Evolutionary conservation across 2,329 filamentous ascomycete species (phyloP), one percentile per base, ranked within the genome.

Genomic region (Hirsutella rhossiliensis): DNA sequence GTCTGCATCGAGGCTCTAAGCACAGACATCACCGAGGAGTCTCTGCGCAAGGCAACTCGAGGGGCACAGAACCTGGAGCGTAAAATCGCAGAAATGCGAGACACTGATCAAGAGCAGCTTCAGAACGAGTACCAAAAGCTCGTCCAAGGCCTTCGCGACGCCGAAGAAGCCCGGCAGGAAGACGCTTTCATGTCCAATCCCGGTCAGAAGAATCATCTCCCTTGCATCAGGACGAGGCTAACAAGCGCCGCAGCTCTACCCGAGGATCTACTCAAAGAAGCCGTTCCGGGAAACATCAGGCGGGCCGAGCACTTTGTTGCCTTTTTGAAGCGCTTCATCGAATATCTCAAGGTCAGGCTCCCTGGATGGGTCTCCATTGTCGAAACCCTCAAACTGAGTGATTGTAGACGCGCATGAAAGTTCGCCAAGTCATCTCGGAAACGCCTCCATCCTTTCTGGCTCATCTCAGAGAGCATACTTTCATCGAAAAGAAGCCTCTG

Each of bases 121-220:
- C 88, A 97, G 56, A 88, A 84, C 52, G 92, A 98, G 64, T 98
- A 98, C 53, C 78, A 88, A 46, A 97, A 97, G 62, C 73, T 98
- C 2, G 90, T 98, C 0, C 86, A 97, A 57, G 92, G 94, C 0
- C 67, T 98, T 7, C 76, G 87, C 47, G 87, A 88, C 52, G 85
- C 87, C 23, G 89, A 95, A 49, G 86, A 95, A 62, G 86, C 86
- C 38, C 79, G 88, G 46, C 82, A 94, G 54, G 92, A 98, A 62
- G 90, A 96, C 60, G 83, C 89, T 0, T 96, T 98, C 59, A 97
- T 98, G 86, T 78, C 90, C 27, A 98, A 97, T 61, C 92, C 92
- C 23, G 68, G 71, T 73, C n/a, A 17, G 39, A 61, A 29, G 60
- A 17, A 34, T 17, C 36, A 20, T 11, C 5, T n/a, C 12, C 40